These are phyloP conservation scores for Paralagenidium karlingii DNA, from an alignment of 352 stramenopile genomes.

Conservation along the genomic window DNA sequence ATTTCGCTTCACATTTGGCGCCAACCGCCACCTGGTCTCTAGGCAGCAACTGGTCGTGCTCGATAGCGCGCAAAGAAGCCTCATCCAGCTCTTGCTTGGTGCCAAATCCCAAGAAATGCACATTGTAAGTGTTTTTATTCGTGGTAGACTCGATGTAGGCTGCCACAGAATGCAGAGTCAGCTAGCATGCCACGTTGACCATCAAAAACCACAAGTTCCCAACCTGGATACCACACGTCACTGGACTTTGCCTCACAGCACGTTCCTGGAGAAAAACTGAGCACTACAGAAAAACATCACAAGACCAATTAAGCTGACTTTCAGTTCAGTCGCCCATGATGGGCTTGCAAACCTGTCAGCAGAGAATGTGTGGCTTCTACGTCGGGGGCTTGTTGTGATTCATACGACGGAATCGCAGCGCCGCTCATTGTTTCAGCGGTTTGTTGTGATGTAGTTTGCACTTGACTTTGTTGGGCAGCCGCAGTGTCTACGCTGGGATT, in stretches of 20 bases:
- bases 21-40: constrained; percentile 32
- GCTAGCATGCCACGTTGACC: background rate
- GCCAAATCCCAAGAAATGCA: constrained; percentile 63
- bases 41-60: constrained; percentile 11
- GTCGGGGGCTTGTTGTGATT: too few relatives aligned
- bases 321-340: too few relatives aligned
- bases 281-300: too few relatives aligned
- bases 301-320: too few relatives aligned
- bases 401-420: too few relatives aligned
- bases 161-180: constrained; percentile 1
- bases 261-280: constrained; percentile 22
- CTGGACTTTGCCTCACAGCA: constrained; percentile 50
- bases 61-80: constrained; percentile 25
- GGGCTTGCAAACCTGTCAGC: too few relatives aligned
- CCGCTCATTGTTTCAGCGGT: too few relatives aligned
- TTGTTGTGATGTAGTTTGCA: too few relatives aligned
- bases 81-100: constrained; percentile 36
- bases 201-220: background rate
- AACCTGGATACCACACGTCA: constrained; percentile 49
- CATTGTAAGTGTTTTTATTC: constrained; percentile 37
- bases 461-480: too few relatives aligned
- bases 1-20: constrained; percentile 61
- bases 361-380: too few relatives aligned
- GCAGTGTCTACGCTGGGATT: too few relatives aligned
- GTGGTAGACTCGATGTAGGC: constrained; percentile 43